phyloP scores from a whole-genome alignment of 106 monocot genomes.

The Phalaenopsis aphrodite region DNA sequence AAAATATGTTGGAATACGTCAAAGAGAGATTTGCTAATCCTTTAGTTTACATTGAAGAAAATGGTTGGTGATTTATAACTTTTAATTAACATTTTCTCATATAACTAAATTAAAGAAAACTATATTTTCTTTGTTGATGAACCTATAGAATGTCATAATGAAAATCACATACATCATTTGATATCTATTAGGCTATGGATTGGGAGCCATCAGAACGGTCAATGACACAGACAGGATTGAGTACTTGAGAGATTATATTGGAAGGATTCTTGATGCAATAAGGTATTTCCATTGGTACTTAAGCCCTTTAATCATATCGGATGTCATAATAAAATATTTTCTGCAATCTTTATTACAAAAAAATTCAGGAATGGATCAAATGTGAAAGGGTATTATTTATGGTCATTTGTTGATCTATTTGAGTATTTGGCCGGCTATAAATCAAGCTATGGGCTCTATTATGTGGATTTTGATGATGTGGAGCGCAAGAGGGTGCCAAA shows the following conservation, averaged over 20 bases:
- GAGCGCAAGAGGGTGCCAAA: constrained; percentile 35
- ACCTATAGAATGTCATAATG: not conserved
- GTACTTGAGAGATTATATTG: constrained; percentile 21
- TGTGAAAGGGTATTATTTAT: constrained; percentile 63
- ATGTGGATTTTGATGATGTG: constrained; percentile 47
- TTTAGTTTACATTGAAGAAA: constrained; percentile 61
- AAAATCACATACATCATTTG: not conserved
- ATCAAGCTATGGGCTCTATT: constrained; percentile 33
- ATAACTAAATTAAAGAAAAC: no score
- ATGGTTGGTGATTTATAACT: no score
- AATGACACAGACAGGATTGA: constrained; percentile 27
- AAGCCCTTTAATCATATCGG: not conserved
- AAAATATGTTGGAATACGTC: constrained; percentile 25
- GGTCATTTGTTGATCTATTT: constrained; percentile 71
- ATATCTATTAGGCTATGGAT: not conserved
- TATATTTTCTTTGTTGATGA: not conserved
- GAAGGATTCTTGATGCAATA: constrained; percentile 27
- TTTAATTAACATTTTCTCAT: no score
- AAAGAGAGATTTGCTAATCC: constrained; percentile 38
- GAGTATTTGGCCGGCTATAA: constrained; percentile 48
- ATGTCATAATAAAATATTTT: not conserved
- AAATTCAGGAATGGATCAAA: constrained; percentile 51
- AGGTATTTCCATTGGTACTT: constrained; percentile 13
- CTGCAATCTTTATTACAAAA: not conserved
- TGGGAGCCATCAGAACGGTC: not conserved